Conservation (phyloP, 169 alveolate genomes). For the Plasmodium reichenowi region DNA sequence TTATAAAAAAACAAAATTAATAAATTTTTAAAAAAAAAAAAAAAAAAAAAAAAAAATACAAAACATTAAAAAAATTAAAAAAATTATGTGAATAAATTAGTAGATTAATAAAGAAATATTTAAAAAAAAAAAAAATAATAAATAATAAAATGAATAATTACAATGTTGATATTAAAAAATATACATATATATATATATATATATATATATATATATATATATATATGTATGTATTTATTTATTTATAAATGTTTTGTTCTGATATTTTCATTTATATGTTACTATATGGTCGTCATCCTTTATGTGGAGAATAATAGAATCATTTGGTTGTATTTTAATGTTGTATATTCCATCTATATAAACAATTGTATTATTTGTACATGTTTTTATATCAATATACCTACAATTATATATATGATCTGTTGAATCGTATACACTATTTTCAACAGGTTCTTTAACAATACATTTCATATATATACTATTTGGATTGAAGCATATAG, state of each 20-base stretch:
- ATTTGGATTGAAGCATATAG: slow-evolving; percentile 79
- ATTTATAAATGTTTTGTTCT: too few species aligned
- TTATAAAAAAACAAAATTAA: too few species aligned
- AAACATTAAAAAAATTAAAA: too few species aligned
- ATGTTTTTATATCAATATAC: slow-evolving; percentile 46
- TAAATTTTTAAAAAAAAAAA: too few species aligned
- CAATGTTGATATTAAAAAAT: too few species aligned
- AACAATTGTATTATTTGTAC: slow-evolving; percentile 69
- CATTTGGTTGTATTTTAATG: slow-evolving; percentile 60
- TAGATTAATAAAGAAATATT: too few species aligned
- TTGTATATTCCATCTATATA: slow-evolving; percentile 73
- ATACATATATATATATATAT: neutral
- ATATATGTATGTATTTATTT: too few species aligned
- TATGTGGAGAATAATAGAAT: slow-evolving; percentile 42
- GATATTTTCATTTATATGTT: slow-evolving; percentile 27
- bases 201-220: neutral
- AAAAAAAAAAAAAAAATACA: too few species aligned
- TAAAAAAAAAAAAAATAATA: too few species aligned
- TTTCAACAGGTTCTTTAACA: slow-evolving; percentile 82
- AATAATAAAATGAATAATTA: too few species aligned
- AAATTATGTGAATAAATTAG: too few species aligned
- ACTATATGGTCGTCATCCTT: slow-evolving; percentile 52
- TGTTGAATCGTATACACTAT: slow-evolving; percentile 65
- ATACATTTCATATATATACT: slow-evolving; percentile 80
- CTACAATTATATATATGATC: slow-evolving; percentile 48